These are phyloP conservation scores for Geotrichum macrosporum DNA, from an alignment of 1,139 yeast species.

Conservation along the genomic window DNA sequence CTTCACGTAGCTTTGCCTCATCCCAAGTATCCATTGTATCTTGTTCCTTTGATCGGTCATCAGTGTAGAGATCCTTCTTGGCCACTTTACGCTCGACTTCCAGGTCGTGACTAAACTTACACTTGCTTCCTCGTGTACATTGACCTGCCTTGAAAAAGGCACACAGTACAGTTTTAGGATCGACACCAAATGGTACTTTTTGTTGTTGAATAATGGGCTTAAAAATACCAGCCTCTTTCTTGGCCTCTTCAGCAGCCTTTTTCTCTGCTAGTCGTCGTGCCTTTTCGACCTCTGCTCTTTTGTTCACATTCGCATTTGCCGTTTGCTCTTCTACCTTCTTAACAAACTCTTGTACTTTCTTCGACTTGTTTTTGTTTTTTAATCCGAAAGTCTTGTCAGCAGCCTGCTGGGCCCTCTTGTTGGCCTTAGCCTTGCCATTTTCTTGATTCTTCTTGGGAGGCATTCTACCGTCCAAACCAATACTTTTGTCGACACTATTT, in stretches of 20 bases:
- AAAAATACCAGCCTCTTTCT: conserved; percentile 76
- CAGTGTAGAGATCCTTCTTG: conserved; percentile 90
- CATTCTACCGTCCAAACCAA: conserved; percentile 19
- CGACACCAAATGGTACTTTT: conserved; percentile 95
- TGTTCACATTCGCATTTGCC: conserved; percentile 49
- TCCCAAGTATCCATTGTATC: conserved; percentile 98
- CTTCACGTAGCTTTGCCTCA: conserved; percentile 86
- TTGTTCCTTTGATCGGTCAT: conserved; percentile 68
- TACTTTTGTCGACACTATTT: background rate
- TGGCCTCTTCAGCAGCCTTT: conserved; percentile 86
- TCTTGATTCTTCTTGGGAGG: conserved; percentile 65
- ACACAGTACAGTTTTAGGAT: conserved; percentile 91
- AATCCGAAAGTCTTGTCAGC: conserved; percentile 94
- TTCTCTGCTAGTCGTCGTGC: conserved; percentile 77
- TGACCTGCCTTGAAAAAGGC: conserved; percentile 84
- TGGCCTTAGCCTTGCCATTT: conserved; percentile 56
- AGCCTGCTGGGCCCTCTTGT: conserved; percentile 62
- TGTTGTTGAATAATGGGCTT: conserved; percentile 64
- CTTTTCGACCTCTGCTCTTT: conserved; percentile 72
- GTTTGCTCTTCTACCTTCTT: conserved; percentile 70
- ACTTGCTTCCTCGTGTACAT: conserved; percentile 84
- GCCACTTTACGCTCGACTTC: conserved; percentile 80
- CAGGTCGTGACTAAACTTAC: conserved; percentile 92
- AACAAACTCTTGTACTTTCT: conserved; percentile 84
- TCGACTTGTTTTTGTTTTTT: conserved; percentile 74